Percentiles rank a stretch among this genome's conserved stretches.
These are phyloP conservation scores for Aspergillus avenaceus DNA, from an alignment of 495 filamentous ascomycete species.

Conservation along the genomic window DNA sequence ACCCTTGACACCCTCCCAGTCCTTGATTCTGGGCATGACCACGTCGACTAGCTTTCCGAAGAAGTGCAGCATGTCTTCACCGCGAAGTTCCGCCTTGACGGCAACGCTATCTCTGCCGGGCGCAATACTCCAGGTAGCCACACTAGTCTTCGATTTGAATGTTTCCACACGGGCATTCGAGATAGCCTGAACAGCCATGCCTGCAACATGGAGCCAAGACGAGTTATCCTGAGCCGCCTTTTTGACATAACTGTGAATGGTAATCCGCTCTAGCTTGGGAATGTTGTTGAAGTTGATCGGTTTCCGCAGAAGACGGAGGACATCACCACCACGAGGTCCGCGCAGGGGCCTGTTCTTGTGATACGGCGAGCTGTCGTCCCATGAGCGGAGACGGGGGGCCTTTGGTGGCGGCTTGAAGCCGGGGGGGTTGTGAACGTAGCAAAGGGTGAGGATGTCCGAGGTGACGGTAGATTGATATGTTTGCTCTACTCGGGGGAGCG, in stretches of 20 bases:
- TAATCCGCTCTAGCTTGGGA: slow-evolving; percentile 75
- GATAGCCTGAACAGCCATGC: slow-evolving; percentile 80
- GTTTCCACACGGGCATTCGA: slow-evolving; percentile 70
- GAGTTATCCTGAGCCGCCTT: slow-evolving; percentile 57
- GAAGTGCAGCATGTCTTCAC: slow-evolving; percentile 84
- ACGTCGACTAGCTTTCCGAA: slow-evolving; percentile 79
- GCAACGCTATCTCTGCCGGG: slow-evolving; percentile 45
- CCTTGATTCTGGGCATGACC: slow-evolving; percentile 91
- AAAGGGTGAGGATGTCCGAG: slow-evolving; percentile 84
- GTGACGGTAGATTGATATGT: slow-evolving; percentile 83
- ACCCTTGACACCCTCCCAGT: slow-evolving; percentile 80
- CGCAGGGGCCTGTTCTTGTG: slow-evolving; percentile 85
- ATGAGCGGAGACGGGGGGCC: slow-evolving; percentile 70
- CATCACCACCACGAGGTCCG: slow-evolving; percentile 68
- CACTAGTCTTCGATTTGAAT: slow-evolving; percentile 61
- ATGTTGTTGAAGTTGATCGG: slow-evolving; percentile 83
- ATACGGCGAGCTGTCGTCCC: slow-evolving; percentile 90
- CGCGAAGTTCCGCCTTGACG: slow-evolving; percentile 66
- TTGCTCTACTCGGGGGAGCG: slow-evolving; percentile 79
- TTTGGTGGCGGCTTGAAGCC: slow-evolving; percentile 62
- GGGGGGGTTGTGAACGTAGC: slow-evolving; percentile 76
- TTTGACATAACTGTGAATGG: slow-evolving; percentile 69
- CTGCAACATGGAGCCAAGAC: slow-evolving; percentile 70
- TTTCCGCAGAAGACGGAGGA: slow-evolving; percentile 66
- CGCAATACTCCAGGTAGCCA: slow-evolving; percentile 62